These are phyloP conservation scores for Petunia axillaris DNA, from an alignment of 257 asterid species.

Conservation along the genomic window DNA sequence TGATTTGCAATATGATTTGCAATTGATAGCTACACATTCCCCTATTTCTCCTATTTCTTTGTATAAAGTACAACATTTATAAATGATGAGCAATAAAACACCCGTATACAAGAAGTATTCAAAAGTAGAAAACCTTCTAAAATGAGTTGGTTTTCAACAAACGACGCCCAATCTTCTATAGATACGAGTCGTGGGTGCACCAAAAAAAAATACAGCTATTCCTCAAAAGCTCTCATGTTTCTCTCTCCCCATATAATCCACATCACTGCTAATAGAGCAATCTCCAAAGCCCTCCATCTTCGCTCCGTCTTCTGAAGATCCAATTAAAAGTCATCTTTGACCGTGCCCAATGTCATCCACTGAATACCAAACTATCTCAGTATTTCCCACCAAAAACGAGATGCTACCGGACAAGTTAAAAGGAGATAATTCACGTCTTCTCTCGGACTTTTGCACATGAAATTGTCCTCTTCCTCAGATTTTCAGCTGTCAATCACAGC, in stretches of 20 bases:
- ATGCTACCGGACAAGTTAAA: not conserved
- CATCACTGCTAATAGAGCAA: not conserved
- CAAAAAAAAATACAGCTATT: not conserved
- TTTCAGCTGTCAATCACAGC: not conserved
- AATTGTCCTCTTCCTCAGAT: not conserved
- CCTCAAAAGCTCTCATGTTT: not conserved
- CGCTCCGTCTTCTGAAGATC: not conserved
- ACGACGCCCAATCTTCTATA: too few relatives aligned
- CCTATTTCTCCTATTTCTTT: not conserved
- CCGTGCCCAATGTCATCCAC: not conserved
- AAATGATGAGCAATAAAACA: too few relatives aligned
- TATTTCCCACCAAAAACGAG: not conserved
- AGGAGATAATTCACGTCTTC: not conserved
- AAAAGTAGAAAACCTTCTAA: too few relatives aligned
- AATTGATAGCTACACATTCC: constrained; percentile 2
- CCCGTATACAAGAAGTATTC: too few relatives aligned
- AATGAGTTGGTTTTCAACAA: too few relatives aligned
- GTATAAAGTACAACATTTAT: too few relatives aligned
- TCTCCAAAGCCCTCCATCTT: not conserved
- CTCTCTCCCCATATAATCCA: not conserved
- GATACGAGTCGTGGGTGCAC: too few relatives aligned
- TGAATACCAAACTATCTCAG: not conserved
- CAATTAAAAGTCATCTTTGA: not conserved
- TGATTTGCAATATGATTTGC: not conserved
- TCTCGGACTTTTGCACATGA: not conserved